Conservation (phyloP, 805 yeast species). For the Yarrowia alimentaria region DNA sequence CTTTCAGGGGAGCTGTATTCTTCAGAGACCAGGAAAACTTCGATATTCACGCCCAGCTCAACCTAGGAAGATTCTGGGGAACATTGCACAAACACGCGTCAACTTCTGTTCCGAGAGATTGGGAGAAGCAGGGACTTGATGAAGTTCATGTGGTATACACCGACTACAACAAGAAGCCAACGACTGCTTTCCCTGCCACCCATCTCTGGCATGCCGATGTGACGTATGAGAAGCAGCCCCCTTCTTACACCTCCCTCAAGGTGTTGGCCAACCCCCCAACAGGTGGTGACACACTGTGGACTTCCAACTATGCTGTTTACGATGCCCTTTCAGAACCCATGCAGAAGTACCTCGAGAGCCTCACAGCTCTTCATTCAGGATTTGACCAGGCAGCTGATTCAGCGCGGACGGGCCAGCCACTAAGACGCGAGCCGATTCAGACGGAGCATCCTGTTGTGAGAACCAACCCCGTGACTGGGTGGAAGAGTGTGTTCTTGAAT, state of each 20-base stretch:
- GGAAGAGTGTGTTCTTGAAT: constrained; percentile 48
- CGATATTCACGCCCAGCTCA: constrained; percentile 14
- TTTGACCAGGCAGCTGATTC: constrained; percentile 27
- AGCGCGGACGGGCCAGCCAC: constrained; percentile 40
- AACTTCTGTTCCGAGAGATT: constrained; percentile 28
- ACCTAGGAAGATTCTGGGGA: constrained; percentile 25
- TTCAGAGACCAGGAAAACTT: constrained; percentile 36
- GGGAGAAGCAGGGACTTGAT: constrained; percentile 42
- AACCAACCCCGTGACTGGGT: constrained; percentile 50
- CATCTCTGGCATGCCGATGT: constrained; percentile 51
- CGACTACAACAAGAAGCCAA: constrained; percentile 36
- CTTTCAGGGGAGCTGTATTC: constrained; percentile 18
- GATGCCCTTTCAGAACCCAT: constrained; percentile 62
- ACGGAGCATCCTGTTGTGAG: constrained; percentile 50
- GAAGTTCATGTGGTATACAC: constrained; percentile 64
- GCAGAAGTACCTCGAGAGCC: constrained; percentile 51
- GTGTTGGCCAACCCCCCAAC: constrained; percentile 53
- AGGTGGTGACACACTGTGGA: constrained; percentile 69
- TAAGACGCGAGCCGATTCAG: constrained; percentile 46
- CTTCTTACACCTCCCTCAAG: constrained; percentile 51
- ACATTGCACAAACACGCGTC: constrained; percentile 26
- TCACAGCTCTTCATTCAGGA: constrained; percentile 61
- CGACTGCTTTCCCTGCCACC: constrained; percentile 13
- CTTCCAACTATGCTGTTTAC: constrained; percentile 62
- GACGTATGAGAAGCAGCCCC: constrained; percentile 55